Percentiles rank a stretch among this genome's conserved stretches.
phyloP scores from a whole-genome alignment of 2,329 filamentous ascomycete genomes.

The Amylocarpus encephaloides region DNA sequence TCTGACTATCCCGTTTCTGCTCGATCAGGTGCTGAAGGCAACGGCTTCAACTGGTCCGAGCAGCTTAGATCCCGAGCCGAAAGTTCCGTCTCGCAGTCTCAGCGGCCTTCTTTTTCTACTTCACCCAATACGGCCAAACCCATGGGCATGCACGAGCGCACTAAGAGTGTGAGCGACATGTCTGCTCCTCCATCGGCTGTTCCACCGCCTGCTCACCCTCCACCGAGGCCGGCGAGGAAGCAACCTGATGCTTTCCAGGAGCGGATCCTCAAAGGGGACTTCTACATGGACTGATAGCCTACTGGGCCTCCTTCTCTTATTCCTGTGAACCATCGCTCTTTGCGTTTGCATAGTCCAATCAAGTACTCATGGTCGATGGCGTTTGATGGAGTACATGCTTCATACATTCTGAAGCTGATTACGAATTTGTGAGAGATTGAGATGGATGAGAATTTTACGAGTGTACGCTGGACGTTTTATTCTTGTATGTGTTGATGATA shows the following conservation, averaged over 20 bases:
- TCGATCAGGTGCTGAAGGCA: constrained; percentile 67
- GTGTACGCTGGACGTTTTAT: constrained; percentile 26
- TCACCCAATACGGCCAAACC: constrained; percentile 31
- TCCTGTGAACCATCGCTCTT: not conserved
- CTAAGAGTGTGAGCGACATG: constrained; percentile 64
- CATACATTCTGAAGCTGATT: not conserved
- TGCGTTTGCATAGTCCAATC: not conserved
- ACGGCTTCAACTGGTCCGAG: constrained; percentile 93
- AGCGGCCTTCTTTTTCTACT: constrained; percentile 6
- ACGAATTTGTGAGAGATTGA: not conserved
- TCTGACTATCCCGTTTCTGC: constrained; percentile 54
- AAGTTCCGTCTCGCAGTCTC: constrained; percentile 56
- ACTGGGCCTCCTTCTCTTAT: constrained; percentile 1
- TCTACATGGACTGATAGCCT: constrained; percentile 77
- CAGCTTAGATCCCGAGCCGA: constrained; percentile 89
- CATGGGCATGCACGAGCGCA: constrained; percentile 50
- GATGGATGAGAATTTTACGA: constrained; percentile 4
- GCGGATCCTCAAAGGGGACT: constrained; percentile 93
- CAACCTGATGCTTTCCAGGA: constrained; percentile 96
- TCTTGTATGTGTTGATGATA: constrained; percentile 10
- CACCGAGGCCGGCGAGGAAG: constrained; percentile 36
- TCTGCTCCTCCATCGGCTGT: constrained; percentile 42
- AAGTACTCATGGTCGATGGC: constrained; percentile 11
- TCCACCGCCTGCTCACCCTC: constrained; percentile 34
- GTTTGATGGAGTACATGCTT: constrained; percentile 6